A percentile compares a stretch with the other conserved stretches of the same genome.
These are phyloP conservation scores for Aureoboletus auriporus DNA, from an alignment of 768 basidiomycete species.

Conservation along the genomic window DNA sequence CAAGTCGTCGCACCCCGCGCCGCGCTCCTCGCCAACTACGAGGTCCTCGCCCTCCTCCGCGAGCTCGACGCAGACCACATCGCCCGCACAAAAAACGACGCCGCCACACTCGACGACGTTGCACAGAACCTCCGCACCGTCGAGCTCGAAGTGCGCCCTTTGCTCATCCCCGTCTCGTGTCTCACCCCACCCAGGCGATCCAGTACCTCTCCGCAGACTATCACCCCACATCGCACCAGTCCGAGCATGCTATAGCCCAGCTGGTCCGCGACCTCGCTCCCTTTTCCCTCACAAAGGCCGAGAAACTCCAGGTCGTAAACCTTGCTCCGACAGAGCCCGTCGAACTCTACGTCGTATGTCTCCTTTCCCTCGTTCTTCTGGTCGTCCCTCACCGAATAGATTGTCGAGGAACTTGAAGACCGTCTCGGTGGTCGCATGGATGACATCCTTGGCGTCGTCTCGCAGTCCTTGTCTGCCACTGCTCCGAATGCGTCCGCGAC, in stretches of 20 bases:
- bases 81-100: constrained; percentile 61
- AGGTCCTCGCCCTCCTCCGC: constrained; percentile 75
- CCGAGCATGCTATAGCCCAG: constrained; percentile 54
- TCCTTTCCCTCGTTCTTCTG: background rate
- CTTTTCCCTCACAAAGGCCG: constrained; percentile 80
- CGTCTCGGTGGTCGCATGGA: constrained; percentile 69
- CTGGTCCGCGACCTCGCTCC: constrained; percentile 65
- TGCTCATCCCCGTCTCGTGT: background rate
- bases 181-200: constrained; percentile 57
- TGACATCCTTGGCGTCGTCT: constrained; percentile 58
- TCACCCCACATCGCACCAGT: constrained; percentile 66
- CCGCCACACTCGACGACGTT: constrained; percentile 50
- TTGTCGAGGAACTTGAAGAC: constrained; percentile 89
- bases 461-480: constrained; percentile 33
- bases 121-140: constrained; percentile 82
- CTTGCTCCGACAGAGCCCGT: constrained; percentile 77
- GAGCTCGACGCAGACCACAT: constrained; percentile 74
- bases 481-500: background rate
- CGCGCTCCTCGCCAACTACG: constrained; percentile 84
- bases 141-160: constrained; percentile 56
- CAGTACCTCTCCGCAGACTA: constrained; percentile 75
- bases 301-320: constrained; percentile 92
- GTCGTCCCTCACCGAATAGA: constrained; percentile 40
- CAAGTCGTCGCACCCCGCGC: constrained; percentile 50
- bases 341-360: constrained; percentile 83